Conservation (phyloP, 2,329 filamentous ascomycete genomes). For the Ceratocystis eucalypticola region DNA sequence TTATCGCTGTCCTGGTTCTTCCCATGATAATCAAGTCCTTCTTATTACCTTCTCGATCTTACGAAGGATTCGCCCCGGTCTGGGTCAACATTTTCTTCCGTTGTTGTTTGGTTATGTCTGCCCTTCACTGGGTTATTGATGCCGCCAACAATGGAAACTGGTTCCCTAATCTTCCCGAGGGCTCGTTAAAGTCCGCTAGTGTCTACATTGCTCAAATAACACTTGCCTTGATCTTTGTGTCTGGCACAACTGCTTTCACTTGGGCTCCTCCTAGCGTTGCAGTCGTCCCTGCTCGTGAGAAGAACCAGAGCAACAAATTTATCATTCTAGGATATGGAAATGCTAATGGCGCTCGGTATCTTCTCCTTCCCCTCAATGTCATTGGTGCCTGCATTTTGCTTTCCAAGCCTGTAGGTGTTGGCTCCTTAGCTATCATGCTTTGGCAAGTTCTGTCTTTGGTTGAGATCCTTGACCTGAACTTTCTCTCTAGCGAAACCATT, state of each 20-base stretch:
- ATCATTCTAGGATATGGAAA: constrained; percentile 86
- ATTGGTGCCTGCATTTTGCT: constrained; percentile 64
- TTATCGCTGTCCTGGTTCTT: constrained; percentile 55
- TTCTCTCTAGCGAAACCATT: constrained; percentile 53
- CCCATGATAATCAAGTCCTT: constrained; percentile 68
- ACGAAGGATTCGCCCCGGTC: constrained; percentile 68
- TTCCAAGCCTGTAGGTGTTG: constrained; percentile 88
- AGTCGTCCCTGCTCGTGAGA: constrained; percentile 43
- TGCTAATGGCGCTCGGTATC: constrained; percentile 79
- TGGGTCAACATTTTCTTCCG: constrained; percentile 79
- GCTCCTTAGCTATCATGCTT: constrained; percentile 65
- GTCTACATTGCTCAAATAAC: constrained; percentile 68
- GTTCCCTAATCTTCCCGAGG: constrained; percentile 47
- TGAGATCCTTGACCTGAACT: constrained; percentile 49
- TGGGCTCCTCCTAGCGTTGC: constrained; percentile 77
- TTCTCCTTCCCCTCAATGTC: constrained; percentile 69
- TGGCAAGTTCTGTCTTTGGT: constrained; percentile 79
- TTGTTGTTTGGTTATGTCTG: constrained; percentile 58
- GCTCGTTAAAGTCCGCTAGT: constrained; percentile 56
- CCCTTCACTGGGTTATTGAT: constrained; percentile 78
- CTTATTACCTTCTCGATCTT: constrained; percentile 69
- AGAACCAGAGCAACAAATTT: constrained; percentile 41
- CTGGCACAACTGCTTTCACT: constrained; percentile 70
- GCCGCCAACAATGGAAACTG: constrained; percentile 77
- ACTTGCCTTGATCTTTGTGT: constrained; percentile 66